Conservation (phyloP, 2,329 filamentous ascomycete genomes). For the Thelonectria olida region DNA sequence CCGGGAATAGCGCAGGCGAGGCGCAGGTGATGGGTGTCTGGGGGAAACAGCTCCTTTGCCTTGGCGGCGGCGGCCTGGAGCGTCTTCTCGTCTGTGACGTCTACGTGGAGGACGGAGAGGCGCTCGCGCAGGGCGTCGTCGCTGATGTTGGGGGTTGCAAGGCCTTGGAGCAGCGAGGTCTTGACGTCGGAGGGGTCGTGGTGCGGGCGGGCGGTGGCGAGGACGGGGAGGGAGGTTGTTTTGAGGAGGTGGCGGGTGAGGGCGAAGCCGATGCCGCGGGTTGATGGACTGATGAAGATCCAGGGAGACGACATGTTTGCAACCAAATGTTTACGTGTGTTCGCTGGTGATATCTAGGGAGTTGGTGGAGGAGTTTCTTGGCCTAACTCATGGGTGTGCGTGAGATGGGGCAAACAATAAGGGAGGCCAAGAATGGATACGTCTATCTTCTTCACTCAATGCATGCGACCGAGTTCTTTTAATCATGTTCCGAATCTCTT, state of each 20-base stretch:
- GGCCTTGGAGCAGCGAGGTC: slow-evolving; percentile 42
- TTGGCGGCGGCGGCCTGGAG: slow-evolving; percentile 64
- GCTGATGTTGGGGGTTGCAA: slow-evolving; percentile 28
- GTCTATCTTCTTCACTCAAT: background rate
- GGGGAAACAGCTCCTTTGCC: slow-evolving; percentile 63
- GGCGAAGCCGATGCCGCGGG: slow-evolving; percentile 58
- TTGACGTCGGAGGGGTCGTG: slow-evolving; percentile 48
- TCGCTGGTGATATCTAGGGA: background rate
- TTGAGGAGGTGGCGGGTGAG: slow-evolving; percentile 59
- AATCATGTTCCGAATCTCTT: too few relatives aligned
- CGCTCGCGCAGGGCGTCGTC: slow-evolving; percentile 41
- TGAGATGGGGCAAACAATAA: background rate
- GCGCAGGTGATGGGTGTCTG: slow-evolving; percentile 66
- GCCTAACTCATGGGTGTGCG: background rate
- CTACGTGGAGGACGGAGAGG: slow-evolving; percentile 51
- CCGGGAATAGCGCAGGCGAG: slow-evolving; percentile 77
- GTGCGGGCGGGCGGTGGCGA: slow-evolving; percentile 52
- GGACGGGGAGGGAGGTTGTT: slow-evolving; percentile 57
- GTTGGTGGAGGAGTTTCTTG: too few relatives aligned
- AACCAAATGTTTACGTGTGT: too few relatives aligned
- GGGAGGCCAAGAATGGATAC: background rate
- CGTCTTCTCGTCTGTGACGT: slow-evolving; percentile 68
- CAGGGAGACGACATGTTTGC: slow-evolving; percentile 66
- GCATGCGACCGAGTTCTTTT: background rate
- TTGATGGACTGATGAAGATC: slow-evolving; percentile 59